These are phyloP conservation scores for Setomelanomma holmii DNA, from an alignment of 2,329 filamentous ascomycete genomes.

Conservation along the genomic window DNA sequence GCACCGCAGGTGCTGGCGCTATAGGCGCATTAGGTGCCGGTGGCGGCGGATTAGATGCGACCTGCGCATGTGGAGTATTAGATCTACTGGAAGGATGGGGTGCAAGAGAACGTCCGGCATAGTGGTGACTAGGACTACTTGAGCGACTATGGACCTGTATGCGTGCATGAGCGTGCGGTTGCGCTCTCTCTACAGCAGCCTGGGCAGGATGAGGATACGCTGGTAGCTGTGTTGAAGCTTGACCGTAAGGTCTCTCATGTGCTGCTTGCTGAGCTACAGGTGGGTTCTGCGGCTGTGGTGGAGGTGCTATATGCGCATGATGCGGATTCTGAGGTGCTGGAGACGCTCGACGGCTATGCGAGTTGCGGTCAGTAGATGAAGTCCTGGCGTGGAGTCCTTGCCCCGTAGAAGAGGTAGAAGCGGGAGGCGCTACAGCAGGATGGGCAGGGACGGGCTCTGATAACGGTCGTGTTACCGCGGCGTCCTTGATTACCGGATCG, in stretches of 20 bases:
- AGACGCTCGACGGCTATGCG: conserved; percentile 25
- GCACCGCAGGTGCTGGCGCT: conserved; percentile 18
- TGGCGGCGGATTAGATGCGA: conserved; percentile 21
- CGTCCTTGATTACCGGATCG: conserved; percentile 28
- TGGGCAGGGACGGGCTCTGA: conserved; percentile 23
- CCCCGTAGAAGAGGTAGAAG: conserved; percentile 1
- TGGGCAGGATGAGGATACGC: conserved; percentile 17
- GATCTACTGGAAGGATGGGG: conserved; percentile 38
- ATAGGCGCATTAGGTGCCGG: conserved; percentile 17
- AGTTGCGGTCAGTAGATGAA: conserved; percentile 22
- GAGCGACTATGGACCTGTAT: conserved; percentile 21
- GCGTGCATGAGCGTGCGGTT: conserved; percentile 25
- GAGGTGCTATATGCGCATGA: conserved; percentile 28
- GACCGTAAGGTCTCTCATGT: conserved; percentile 7
- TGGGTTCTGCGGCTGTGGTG: conserved; percentile 20
- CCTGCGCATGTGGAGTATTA: conserved; percentile 35
- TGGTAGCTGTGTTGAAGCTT: conserved; percentile 12
- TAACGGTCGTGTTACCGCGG: conserved; percentile 13
- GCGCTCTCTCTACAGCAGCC: conserved; percentile 21
- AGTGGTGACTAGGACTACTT: conserved; percentile 29
- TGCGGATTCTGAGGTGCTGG: conserved; percentile 24
- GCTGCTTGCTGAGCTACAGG: conserved; percentile 15
- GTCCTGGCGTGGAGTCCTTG: conserved; percentile 20
- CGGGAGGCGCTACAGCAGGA: conserved; percentile 6
- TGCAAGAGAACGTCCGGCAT: conserved; percentile 30